Evolutionary conservation across 208 protist species (phyloP), one percentile per base, ranked within the genome.

Genomic region (Acanthamoeba quina): DNA sequence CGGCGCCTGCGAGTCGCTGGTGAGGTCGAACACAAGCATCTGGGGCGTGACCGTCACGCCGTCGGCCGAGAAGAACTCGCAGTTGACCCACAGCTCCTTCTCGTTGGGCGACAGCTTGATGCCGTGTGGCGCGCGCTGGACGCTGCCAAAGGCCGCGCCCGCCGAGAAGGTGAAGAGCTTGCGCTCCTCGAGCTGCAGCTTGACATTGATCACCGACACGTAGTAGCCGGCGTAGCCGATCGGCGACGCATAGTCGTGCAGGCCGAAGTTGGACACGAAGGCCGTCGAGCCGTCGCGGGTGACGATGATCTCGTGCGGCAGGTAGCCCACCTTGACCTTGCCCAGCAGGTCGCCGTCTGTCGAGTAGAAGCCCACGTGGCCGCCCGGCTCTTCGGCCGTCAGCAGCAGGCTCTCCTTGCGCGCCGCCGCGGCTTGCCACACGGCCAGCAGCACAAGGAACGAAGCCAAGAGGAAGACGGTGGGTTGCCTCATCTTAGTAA

Each of bases 231-330:
- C 76, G 26, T 49, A 49, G 24, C 76, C 76, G 26, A 37, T 49
- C 3, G 76, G 47, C 24, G 76, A 49, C 10, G 76, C 76, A 52
- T 85, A 85, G 76, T 85, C 76, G 49, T 60, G 49, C n/a, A 60
- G 41, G 76, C 76, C 76, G 52, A 85, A 85, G 41, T 49, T 49
- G 47, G 76, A 26, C 13, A 54, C n/a, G 76, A n/a, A 85, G 34
- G 76, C 76, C 11, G 47, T 49, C 37, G 21, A 34, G 17, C 76
- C 76, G 41, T 85, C 76, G 13, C 19, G 5, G 1, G 47, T 85
- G 76, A 85, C 11, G 76, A 58, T 58, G 76, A 85, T 85, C 76
- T 85, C 76, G 21, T 85, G 76, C 24, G 76, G 76, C 76, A 85
- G 49, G 10, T 15, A 11, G 47, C 41, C 76, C 41, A 49, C 47